Base-by-base conservation (phyloP, 1,139 yeast species). In the Saccharomyces pastorianus region DNA sequence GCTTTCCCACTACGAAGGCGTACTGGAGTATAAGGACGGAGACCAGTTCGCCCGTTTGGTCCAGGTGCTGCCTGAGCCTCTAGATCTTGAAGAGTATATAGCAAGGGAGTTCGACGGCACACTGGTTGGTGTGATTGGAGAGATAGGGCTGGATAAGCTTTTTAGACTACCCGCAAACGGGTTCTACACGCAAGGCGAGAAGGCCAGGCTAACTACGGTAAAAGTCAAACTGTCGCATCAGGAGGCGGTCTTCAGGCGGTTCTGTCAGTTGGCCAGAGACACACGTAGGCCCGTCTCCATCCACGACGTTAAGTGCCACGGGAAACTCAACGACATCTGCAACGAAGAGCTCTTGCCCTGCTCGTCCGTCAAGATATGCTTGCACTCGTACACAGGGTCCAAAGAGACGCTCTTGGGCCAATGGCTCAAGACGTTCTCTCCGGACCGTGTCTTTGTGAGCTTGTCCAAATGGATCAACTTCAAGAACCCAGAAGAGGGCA, bases 361-460 rank as follows among this genome's bases (percentile, higher is more conserved):
- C 29, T 31, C 52, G 14, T 29, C 44, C 2, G 56, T 62, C 0
- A 64, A 74, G 1, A 71, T 89, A 0, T 80, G 88, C 38, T 73
- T 91, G 31, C 98, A 91, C 65, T 88, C 96, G 0, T 91, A 82
- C 67, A 81, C 89, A n/a, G 98, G 97, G 0, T 83, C 95, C 2
- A 63, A 76, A 0, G 95, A 89, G 54, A 84, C 83, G 55, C 79
- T 82, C 4, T 13, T 26, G 17, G 72, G 73, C 51, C 61, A 74
- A 51, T 85, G 95, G 86, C 61, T 77, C 25, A 70, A 72, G 7
- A 57, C 58, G 7, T 64, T 65, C 52, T 51, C 59, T 51, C 57
- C 49, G 31, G 56, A 34, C 58, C 62, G 63, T 9, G 61, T 77
- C 14, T 80, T 55, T 63, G 79, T 86, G 55, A 87, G 91, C 53